Percentiles rank a stretch among this genome's conserved stretches.
Evolutionary conservation across 495 filamentous ascomycete genomes (phyloP).

Genomic region (Beverwykella pulmonaria): DNA sequence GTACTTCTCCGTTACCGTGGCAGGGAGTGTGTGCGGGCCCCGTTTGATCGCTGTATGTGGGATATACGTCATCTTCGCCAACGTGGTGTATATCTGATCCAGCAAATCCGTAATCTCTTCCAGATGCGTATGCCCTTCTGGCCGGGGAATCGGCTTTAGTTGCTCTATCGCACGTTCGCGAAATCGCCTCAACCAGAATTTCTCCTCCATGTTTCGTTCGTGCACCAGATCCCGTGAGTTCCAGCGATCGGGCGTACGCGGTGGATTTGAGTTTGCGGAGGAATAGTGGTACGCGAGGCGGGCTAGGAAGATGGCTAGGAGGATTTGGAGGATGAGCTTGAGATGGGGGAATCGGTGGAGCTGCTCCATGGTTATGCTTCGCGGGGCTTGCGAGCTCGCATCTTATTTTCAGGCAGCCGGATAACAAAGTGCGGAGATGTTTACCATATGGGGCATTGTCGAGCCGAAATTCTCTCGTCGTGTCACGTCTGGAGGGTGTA

Average conservation of each 20-base stretch:
- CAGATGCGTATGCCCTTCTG: constrained; percentile 1
- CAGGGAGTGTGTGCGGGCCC: background rate
- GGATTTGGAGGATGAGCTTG: background rate
- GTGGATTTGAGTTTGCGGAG: background rate
- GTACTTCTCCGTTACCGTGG: background rate
- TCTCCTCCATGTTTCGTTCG: background rate
- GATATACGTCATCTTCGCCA: constrained; percentile 15
- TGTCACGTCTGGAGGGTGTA: background rate
- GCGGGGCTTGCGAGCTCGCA: background rate
- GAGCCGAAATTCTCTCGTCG: background rate
- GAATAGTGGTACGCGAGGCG: background rate
- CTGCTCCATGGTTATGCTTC: background rate
- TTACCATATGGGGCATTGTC: background rate
- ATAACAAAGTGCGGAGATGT: background rate
- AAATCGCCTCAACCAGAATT: background rate
- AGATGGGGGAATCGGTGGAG: constrained; percentile 1
- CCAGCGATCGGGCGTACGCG: background rate
- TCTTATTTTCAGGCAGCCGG: background rate
- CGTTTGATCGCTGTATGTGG: constrained; percentile 9
- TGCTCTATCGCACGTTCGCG: background rate
- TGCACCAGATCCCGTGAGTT: too few relatives aligned
- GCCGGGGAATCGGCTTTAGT: background rate
- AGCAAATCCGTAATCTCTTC: constrained; percentile 3
- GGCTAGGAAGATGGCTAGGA: background rate
- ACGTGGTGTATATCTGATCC: constrained; percentile 16